Conservation (phyloP, 2,329 filamentous ascomycete genomes). For the Ceratocystis papillata region DNA sequence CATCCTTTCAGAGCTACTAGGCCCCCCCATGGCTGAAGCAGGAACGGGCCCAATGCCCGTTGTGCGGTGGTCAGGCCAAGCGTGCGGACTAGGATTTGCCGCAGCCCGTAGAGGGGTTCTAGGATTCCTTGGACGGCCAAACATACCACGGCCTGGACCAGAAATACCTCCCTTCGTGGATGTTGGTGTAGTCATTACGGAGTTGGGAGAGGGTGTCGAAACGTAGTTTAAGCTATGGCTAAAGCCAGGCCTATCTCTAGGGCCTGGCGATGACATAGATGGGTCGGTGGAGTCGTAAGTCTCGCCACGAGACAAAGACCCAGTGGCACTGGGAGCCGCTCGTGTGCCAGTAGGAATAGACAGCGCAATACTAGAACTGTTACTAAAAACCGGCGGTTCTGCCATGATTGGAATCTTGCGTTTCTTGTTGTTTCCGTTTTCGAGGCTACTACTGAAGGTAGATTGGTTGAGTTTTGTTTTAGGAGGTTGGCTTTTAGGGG, state of each 20-base stretch:
- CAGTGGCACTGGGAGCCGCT: neutral
- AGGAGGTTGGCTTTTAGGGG: neutral
- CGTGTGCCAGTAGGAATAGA: neutral
- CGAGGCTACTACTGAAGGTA: conserved; percentile 80
- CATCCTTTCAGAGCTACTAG: conserved; percentile 39
- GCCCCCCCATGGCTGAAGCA: conserved; percentile 18
- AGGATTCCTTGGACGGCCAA: conserved; percentile 54
- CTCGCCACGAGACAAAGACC: neutral
- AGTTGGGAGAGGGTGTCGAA: neutral
- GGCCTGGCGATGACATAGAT: neutral
- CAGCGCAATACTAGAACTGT: neutral
- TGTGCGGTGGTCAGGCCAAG: conserved; percentile 20
- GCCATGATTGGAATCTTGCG: conserved; percentile 90
- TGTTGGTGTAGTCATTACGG: neutral
- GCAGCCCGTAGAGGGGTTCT: conserved; percentile 53
- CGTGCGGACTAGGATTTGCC: conserved; percentile 4
- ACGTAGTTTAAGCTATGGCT: neutral
- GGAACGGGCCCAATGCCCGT: conserved; percentile 23
- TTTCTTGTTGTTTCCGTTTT: conserved; percentile 99
- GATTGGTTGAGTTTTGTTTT: conserved; percentile 32
- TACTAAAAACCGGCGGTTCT: conserved; percentile 38
- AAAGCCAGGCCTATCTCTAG: neutral
- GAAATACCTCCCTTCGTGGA: conserved; percentile 53
- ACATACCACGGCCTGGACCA: conserved; percentile 72
- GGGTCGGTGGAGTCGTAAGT: neutral